phyloP scores from a whole-genome alignment of 2,329 filamentous ascomycete species.

The Diaporthe aspalathi region DNA sequence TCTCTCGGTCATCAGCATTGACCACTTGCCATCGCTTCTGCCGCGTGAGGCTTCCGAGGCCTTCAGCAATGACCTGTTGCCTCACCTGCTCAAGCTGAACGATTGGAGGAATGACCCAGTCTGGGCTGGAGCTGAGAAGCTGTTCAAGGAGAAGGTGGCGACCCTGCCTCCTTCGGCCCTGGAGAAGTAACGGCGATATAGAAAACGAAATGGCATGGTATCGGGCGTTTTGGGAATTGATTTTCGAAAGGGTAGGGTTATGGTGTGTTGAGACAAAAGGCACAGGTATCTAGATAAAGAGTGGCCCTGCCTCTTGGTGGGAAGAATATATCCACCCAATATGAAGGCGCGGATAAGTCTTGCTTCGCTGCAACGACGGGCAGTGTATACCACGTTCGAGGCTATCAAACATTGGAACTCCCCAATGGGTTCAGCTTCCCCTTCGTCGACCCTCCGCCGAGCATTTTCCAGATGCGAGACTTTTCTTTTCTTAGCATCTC shows the following conservation, averaged over 20 bases:
- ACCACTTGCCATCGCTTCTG: slow-evolving; percentile 85
- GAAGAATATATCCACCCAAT: slow-evolving; percentile 3
- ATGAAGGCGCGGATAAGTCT: neutral
- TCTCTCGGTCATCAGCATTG: slow-evolving; percentile 86
- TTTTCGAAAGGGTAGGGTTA: neutral
- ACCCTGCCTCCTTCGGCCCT: slow-evolving; percentile 46
- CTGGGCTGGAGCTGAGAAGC: slow-evolving; percentile 86
- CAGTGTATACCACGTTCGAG: slow-evolving; percentile 9
- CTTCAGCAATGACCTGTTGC: slow-evolving; percentile 82
- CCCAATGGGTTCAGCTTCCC: slow-evolving; percentile 5
- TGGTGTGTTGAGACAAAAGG: neutral
- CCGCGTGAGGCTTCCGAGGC: slow-evolving; percentile 87
- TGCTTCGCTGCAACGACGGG: neutral
- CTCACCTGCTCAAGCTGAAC: slow-evolving; percentile 81
- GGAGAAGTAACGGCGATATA: slow-evolving; percentile 32
- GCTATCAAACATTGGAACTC: neutral
- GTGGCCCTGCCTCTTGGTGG: slow-evolving; percentile 13
- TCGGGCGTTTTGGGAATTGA: slow-evolving; percentile 35
- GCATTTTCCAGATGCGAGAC: slow-evolving; percentile 23
- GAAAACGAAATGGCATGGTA: slow-evolving; percentile 28
- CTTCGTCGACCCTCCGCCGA: slow-evolving; percentile 7
- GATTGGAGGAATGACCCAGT: slow-evolving; percentile 78
- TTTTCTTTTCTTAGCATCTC: slow-evolving; percentile 4
- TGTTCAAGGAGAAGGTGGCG: slow-evolving; percentile 85
- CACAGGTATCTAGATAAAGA: slow-evolving; percentile 26